Percentiles rank a stretch among this genome's conserved stretches.
Conservation (phyloP, 306 rosid genomes). For the Prunus padus region DNA sequence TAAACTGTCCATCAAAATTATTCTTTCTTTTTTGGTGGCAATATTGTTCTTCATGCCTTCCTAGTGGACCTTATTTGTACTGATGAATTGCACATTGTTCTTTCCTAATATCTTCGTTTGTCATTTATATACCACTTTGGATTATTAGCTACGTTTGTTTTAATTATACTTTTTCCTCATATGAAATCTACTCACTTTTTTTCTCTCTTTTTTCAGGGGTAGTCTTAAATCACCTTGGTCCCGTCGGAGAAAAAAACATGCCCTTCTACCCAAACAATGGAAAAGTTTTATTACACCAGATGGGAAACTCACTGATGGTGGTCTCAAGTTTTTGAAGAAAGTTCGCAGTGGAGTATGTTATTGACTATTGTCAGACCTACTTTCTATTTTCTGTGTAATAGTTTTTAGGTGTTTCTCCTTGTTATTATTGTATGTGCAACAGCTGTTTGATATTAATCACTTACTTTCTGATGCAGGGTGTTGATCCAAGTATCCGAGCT, state of each 20-base stretch:
- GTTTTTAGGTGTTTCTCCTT: not conserved
- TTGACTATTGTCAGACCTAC: not conserved
- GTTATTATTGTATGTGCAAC: not conserved
- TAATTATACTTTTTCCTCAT: not conserved
- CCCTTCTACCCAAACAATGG: slow-evolving; percentile 29
- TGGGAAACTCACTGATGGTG: slow-evolving; percentile 26
- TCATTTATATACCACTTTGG: not conserved
- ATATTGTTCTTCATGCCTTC: not conserved
- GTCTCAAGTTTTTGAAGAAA: slow-evolving; percentile 30
- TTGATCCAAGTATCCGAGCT: slow-evolving; percentile 25
- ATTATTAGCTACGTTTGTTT: not conserved
- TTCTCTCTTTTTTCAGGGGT: slow-evolving; percentile 9
- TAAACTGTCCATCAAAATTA: not conserved
- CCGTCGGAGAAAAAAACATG: slow-evolving; percentile 28
- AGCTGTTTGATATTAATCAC: slow-evolving; percentile 10
- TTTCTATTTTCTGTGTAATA: not conserved
- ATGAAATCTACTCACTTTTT: slow-evolving; percentile 4
- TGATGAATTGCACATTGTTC: not conserved
- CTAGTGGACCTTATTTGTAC: not conserved
- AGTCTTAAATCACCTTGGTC: slow-evolving; percentile 33
- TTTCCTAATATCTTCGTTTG: not conserved
- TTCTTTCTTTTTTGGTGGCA: not conserved
- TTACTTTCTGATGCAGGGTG: slow-evolving; percentile 20
- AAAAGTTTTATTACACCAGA: slow-evolving; percentile 25
- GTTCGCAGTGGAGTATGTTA: slow-evolving; percentile 29